Evolutionary conservation across 1,139 yeast genomes (phyloP).

Genomic region (Suhomyces bokatorum): DNA sequence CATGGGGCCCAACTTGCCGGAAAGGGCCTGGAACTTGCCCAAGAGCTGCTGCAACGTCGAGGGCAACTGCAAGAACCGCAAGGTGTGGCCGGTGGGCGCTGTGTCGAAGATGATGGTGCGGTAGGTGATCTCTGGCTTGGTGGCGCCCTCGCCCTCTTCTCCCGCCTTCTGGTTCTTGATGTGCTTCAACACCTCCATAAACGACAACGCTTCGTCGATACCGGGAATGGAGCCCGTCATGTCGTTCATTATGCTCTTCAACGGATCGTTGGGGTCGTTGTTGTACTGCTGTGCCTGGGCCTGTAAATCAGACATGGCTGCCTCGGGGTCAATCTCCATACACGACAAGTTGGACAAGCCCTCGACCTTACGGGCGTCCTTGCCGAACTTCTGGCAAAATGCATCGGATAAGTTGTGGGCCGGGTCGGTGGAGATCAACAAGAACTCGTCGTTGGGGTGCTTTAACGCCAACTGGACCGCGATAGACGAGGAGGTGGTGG

Average conservation of each 20-base stretch:
- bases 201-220: slow-evolving; percentile 94
- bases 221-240: slow-evolving; percentile 96
- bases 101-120: slow-evolving; percentile 95
- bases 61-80: slow-evolving; percentile 91
- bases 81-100: slow-evolving; percentile 98
- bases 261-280: slow-evolving; percentile 60
- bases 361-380: slow-evolving; percentile 91
- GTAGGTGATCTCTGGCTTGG: slow-evolving; percentile 50
- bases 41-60: slow-evolving; percentile 84
- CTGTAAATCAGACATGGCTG: slow-evolving; percentile 87
- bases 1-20: slow-evolving; percentile 90
- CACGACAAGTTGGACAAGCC: slow-evolving; percentile 87
- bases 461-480: slow-evolving; percentile 87
- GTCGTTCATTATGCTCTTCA: slow-evolving; percentile 78
- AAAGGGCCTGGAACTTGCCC: slow-evolving; percentile 81
- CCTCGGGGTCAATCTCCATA: slow-evolving; percentile 98
- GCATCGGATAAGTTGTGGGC: slow-evolving; percentile 98
- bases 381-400: slow-evolving; percentile 95
- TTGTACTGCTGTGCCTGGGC: slow-evolving; percentile 59
- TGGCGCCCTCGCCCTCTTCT: slow-evolving; percentile 27
- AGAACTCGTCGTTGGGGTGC: slow-evolving; percentile 76
- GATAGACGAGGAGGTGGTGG: slow-evolving; percentile 93
- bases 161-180: slow-evolving; percentile 70
- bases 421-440: slow-evolving; percentile 94
- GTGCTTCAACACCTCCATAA: slow-evolving; percentile 96